These are phyloP conservation scores for Hypoxylon perforatum DNA, from an alignment of 495 filamentous ascomycete genomes.

Conservation along the genomic window DNA sequence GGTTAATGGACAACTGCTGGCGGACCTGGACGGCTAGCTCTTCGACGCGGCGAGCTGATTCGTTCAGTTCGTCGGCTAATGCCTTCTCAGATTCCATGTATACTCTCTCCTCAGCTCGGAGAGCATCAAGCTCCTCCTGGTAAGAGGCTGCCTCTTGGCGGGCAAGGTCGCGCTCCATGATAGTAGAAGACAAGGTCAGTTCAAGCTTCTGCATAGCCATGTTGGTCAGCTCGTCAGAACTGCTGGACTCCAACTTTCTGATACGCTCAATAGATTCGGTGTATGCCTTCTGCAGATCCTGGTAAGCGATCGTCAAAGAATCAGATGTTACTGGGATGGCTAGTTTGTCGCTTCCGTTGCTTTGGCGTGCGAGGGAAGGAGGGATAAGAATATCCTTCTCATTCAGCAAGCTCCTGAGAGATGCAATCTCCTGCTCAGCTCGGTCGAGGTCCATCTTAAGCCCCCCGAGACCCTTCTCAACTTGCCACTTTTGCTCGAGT, in stretches of 20 bases:
- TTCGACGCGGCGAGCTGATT: slow-evolving; percentile 79
- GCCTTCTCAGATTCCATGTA: slow-evolving; percentile 72
- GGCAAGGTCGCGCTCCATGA: slow-evolving; percentile 78
- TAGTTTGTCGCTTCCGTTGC: slow-evolving; percentile 46
- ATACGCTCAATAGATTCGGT: slow-evolving; percentile 65
- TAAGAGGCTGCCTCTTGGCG: slow-evolving; percentile 69
- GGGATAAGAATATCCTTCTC: slow-evolving; percentile 87
- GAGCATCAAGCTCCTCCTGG: slow-evolving; percentile 68
- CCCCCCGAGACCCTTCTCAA: slow-evolving; percentile 90
- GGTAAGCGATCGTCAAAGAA: slow-evolving; percentile 81
- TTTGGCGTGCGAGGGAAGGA: slow-evolving; percentile 61
- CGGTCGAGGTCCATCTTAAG: slow-evolving; percentile 98
- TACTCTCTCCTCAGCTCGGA: slow-evolving; percentile 68
- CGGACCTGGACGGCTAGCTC: slow-evolving; percentile 79
- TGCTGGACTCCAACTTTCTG: slow-evolving; percentile 62
- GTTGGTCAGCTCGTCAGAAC: slow-evolving; percentile 62
- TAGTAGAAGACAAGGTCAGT: slow-evolving; percentile 69
- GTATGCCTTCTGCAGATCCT: slow-evolving; percentile 75
- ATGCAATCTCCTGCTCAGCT: slow-evolving; percentile 89
- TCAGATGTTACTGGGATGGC: slow-evolving; percentile 67
- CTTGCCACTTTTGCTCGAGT: slow-evolving; percentile 95
- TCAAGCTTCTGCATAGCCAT: slow-evolving; percentile 71
- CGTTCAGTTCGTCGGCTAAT: slow-evolving; percentile 72
- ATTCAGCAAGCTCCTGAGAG: slow-evolving; percentile 79
- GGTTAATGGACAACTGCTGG: slow-evolving; percentile 80